Evolutionary conservation across 352 stramenopile genomes (phyloP), one percentile per base, ranked within the genome.

Genomic region (Poterioochromonas sp.): DNA sequence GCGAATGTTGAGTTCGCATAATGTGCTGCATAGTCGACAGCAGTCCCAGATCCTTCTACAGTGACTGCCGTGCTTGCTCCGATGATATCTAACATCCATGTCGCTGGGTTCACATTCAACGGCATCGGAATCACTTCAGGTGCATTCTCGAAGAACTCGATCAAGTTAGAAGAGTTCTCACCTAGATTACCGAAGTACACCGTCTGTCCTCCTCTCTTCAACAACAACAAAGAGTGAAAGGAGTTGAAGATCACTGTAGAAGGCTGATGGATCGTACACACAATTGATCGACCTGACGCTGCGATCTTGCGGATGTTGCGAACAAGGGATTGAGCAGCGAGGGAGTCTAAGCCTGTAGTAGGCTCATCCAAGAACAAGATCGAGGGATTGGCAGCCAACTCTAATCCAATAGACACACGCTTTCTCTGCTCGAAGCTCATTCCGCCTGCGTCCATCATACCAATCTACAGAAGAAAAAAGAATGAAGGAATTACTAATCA

Each of bases 311-410:
- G 84, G 51, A 97, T 85, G 12, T 87, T 87, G 26, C 86, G 84
- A 80, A 97, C 94, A 51, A 97, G 88, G 68, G 94, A 85, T 40
- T 85, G 73, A 22, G 90, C 92, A 18, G 85, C 87, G 1, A 86
- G 73, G 15, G 69, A 79, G 79, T 97, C 91, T 20, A 97, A 79
- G 40, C 90, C 89, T 81, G 83, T 90, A 0, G 90, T 96, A 0
- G 91, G 91, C 81, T 96, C 92, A 77, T 96, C 91, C 34, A 97
- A 79, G 80, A 98, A 95, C 63, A 98, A 76, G 53, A 97, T 84
- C 79, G 91, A 91, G n/a, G 93, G 93, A 82, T 96, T 95, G 5
- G 89, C 80, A 15, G 82, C 92, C 37, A 97, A 85, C 81, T 97
- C 90, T 0, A 94, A 87, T 58, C 87, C 93, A 78, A 98, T 97